Evolutionary conservation across 257 asterid genomes (phyloP), one percentile per base, ranked within the genome.

Genomic region (Plantago elongata): DNA sequence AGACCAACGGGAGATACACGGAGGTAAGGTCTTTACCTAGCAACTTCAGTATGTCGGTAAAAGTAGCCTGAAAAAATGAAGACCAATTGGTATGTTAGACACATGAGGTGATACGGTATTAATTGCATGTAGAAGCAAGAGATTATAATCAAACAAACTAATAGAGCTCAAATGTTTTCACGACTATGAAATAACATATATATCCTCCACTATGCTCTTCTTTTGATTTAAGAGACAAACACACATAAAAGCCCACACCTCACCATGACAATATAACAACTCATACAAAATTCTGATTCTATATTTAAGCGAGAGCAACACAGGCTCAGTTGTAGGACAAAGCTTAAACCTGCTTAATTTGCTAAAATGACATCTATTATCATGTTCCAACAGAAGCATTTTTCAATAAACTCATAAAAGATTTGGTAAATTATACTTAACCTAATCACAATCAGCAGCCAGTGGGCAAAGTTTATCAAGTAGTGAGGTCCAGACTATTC

Each of bases 41-140:
- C 65, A 83, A 74, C 85, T 89, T 86, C 79, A 89, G 75, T 72
- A 92, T 89, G 84, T 93, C 97, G 1, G 96, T 87, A 82, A 89
- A 89, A 66, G 99, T 89, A 51, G 95, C 95, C 99, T 87, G 90
- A 81, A 70, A 74, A 62, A 80, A 11, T 62, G 61, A 69, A 17
- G 1, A 55, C 22, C 57, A 63, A 45, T 68, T 37, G 22, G 12
- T 61, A 37, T 17, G 38, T 40, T 17, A 54, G 15, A 73, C 30
- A 64, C 58, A 55, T 44, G 47, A 49, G 9, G 30, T 30, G 38
- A 65, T 42, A 46, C 59, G 11, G 42, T 46, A 27, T 16, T 54
- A n/a, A 58, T 48, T 13, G 54, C 18, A 30, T 51, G 4, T 38
- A 3, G 17, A 7, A 40, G 13, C 5, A 45, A 29, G 40, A 55